These are phyloP conservation scores for Skeletonema potamos DNA, from an alignment of 108 stramenopile species.

Conservation along the genomic window DNA sequence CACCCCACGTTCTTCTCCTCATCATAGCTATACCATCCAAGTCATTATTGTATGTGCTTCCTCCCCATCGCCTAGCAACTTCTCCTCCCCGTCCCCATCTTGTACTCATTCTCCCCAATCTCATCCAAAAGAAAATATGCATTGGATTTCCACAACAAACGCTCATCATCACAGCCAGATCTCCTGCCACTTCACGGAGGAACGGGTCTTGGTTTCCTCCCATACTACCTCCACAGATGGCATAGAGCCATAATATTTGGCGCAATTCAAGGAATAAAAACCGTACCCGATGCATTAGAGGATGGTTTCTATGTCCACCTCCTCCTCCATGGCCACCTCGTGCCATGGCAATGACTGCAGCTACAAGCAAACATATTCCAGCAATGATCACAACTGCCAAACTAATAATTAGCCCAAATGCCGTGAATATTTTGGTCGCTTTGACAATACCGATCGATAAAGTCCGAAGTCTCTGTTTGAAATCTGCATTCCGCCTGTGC, in stretches of 20 bases:
- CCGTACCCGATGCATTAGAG: constrained; percentile 56
- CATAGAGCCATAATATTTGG: constrained; percentile 82
- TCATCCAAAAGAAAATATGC: constrained; percentile 68
- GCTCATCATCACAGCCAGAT: constrained; percentile 62
- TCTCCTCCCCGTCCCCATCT: constrained; percentile 23
- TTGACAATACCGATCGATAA: constrained; percentile 35
- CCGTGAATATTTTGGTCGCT: constrained; percentile 63
- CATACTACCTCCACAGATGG: constrained; percentile 67
- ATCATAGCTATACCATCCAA: constrained; percentile 47
- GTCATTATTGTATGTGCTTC: constrained; percentile 1
- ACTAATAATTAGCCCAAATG: constrained; percentile 82
- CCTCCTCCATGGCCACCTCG: constrained; percentile 42
- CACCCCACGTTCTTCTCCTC: constrained; percentile 40
- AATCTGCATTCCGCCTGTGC: constrained; percentile 42
- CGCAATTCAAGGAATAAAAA: constrained; percentile 60
- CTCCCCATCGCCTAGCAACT: constrained; percentile 30
- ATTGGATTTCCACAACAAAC: constrained; percentile 71
- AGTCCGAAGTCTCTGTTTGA: constrained; percentile 19
- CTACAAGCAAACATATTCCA: constrained; percentile 62
- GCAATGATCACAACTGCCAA: constrained; percentile 66
- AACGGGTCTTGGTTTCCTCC: constrained; percentile 63
- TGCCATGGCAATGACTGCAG: constrained; percentile 74
- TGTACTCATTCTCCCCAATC: constrained; percentile 50
- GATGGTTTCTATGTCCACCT: constrained; percentile 28
- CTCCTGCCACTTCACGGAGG: constrained; percentile 77